Evolutionary conservation across 177 flowering plant species (phyloP), one percentile per base, ranked within the genome.

Genomic region (Vitis hybrid): DNA sequence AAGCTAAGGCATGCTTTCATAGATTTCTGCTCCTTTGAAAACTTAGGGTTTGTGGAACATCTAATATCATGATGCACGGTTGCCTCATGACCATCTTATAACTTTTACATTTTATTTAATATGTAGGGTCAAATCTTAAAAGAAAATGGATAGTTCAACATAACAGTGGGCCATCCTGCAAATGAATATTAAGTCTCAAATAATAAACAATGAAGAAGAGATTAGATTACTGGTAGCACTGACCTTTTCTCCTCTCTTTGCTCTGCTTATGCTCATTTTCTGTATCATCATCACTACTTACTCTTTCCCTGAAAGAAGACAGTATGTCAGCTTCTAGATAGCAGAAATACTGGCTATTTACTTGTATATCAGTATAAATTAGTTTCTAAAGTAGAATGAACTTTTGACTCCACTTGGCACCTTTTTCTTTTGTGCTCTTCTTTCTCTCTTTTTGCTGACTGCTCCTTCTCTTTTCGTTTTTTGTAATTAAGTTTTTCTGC

Each of bases 401-500:
- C 1, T 45, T 1, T 6, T 51, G 55, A 49, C 32, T 32, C 23
- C 15, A 59, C 11, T 56, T 14, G 26, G 6, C 39, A 85, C 93
- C 97, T 85, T 75, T 86, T 90, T 70, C 81, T 83, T 67, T 67
- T 86, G 50, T 32, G 60, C 26, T 77, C 80, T 52, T 86, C 86
- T 56, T 76, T 78, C 65, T 80, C 75, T 49, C 56, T 72, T 61
- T 67, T 75, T 18, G 79, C 86, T 50, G 32, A 39, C 65, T 23
- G 76, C 68, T 88, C 88, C 73, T 78, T 86, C 78, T 92, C 94
- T 77, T 86, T 92, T 79, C 55, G 72, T 59, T 73, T 83, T 74
- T 82, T 87, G 81, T 90, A 89, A 63, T 80, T 65, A 64, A 92
- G 94, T 79, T 87, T 90, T 68, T 79, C 83, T 30, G 91, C 87